These are phyloP conservation scores for Cyanophora paradoxa DNA, from an alignment of 78 protist species.

Conservation along the genomic window DNA sequence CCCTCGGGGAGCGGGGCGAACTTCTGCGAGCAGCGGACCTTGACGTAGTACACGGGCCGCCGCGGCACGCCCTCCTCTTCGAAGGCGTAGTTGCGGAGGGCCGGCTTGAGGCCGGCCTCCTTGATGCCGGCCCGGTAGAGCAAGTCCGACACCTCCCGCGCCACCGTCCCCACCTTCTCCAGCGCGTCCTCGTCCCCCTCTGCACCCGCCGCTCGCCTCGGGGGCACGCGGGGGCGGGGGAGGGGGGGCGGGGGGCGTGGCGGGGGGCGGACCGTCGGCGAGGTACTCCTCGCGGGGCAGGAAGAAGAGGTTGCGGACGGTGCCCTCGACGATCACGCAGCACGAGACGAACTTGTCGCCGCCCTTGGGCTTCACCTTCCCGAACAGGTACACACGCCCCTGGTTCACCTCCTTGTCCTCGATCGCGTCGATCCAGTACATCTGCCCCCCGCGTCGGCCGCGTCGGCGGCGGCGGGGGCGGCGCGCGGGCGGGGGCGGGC, in stretches of 20 bases:
- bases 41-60: slow-evolving; percentile 24
- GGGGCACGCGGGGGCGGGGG: no score
- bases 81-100: slow-evolving; percentile 47
- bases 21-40: slow-evolving; percentile 38
- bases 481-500: no score
- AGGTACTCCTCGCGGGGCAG: slow-evolving; percentile 30
- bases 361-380: slow-evolving; percentile 32
- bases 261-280: background rate
- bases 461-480: no score
- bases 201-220: background rate
- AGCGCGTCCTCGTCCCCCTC: background rate
- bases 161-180: slow-evolving; percentile 1
- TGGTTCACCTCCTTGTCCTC: slow-evolving; percentile 13
- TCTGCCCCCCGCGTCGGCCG: no score
- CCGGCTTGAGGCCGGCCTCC: slow-evolving; percentile 1
- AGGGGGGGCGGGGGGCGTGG: no score
- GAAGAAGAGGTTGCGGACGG: slow-evolving; percentile 32
- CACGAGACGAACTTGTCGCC: background rate
- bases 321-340: slow-evolving; percentile 29
- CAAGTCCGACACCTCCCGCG: slow-evolving; percentile 21
- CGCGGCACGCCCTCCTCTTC: slow-evolving; percentile 29
- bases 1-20: slow-evolving; percentile 2
- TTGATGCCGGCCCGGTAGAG: background rate
- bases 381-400: slow-evolving; percentile 38
- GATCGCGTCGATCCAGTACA: slow-evolving; percentile 53